Evolutionary conservation across 2,329 filamentous ascomycete genomes (phyloP), one percentile per base, ranked within the genome.

Genomic region (Lasiodiplodia hormozganensis): DNA sequence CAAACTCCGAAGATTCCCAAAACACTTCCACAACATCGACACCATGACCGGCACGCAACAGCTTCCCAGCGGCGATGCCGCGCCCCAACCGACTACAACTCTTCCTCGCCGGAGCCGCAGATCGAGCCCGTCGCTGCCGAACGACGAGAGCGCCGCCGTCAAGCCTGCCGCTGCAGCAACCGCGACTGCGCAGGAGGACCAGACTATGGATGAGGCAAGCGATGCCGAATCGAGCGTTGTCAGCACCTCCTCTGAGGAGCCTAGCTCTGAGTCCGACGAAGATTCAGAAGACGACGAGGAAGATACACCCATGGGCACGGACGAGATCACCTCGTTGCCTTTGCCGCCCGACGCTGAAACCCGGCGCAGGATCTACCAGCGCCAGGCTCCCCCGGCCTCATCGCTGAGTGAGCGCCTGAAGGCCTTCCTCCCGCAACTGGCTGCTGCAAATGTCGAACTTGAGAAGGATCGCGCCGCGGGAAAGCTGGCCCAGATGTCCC

Each of bases 361-460:
- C 16, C 56, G 62, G 4, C 53, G 31, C 65, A 67, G 25, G 40
- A 49, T 62, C 51, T 69, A 71, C 43, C 64, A 69, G 34, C 54
- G 25, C 60, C 54, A 36, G 43, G 21, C 43, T 12, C 54, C 49
- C 18, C 56, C 25, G 25, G 47, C 2, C 7, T 52, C 62, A 16
- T 25, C 56, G 4, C 40, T 67, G 21, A n/a, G 53, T 57, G 62
- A 71, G 3, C 78, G 80, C 38, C 74, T 84, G 54, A 78, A 80
- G 40, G 73, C 76, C 23, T 82, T 84, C 68, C 72, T 84, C 36
- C 82, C 82, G 6, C 73, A 80, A 51, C 69, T 84, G 36, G 78
- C 77, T 67, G 80, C 79, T 23, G 81, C 82, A 11, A 84, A 84
- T 68, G 76, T 79, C 40, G 75, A 80, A 65, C 74, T 84, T 14